Conservation (phyloP, 129 eudicot genomes). For the Scalesia atractyloides region DNA sequence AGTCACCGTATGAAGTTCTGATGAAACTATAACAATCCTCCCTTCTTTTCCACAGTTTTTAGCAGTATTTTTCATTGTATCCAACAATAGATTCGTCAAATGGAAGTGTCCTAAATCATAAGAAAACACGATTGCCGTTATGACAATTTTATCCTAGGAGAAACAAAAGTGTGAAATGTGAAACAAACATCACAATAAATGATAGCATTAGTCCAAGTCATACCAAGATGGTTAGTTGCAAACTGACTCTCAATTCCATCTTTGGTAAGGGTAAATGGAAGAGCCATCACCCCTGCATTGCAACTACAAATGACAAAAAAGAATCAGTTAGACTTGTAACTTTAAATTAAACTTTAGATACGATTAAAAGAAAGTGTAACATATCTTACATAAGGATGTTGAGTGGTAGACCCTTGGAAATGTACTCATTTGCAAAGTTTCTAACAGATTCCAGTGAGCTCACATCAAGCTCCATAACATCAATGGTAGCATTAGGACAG, state of each 20-base stretch:
- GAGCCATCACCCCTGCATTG: too few relatives aligned
- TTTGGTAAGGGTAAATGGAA: too few relatives aligned
- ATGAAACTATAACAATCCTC: constrained; percentile 75
- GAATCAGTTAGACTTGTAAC: background rate
- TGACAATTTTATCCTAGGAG: background rate
- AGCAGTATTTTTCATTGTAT: constrained; percentile 68
- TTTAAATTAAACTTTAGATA: background rate
- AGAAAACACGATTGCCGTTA: background rate
- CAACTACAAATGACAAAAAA: background rate
- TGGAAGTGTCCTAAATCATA: too few relatives aligned
- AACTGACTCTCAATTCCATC: constrained; percentile 74
- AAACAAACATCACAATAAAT: background rate
- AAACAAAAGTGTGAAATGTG: constrained; percentile 3
- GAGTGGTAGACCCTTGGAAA: constrained; percentile 20
- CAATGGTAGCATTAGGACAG: constrained; percentile 67
- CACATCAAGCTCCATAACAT: constrained; percentile 91
- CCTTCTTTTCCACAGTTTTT: constrained; percentile 66
- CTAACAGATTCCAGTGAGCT: constrained; percentile 70
- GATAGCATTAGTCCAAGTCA: background rate
- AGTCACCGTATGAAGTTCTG: constrained; percentile 48
- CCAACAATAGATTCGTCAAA: too few relatives aligned
- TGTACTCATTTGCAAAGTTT: constrained; percentile 71
- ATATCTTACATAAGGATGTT: constrained; percentile 80
- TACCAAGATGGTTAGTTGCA: constrained; percentile 92
- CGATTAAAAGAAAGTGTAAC: background rate